These are phyloP conservation scores for Volutella citrinella DNA, from an alignment of 2,329 filamentous ascomycete species.

Conservation along the genomic window DNA sequence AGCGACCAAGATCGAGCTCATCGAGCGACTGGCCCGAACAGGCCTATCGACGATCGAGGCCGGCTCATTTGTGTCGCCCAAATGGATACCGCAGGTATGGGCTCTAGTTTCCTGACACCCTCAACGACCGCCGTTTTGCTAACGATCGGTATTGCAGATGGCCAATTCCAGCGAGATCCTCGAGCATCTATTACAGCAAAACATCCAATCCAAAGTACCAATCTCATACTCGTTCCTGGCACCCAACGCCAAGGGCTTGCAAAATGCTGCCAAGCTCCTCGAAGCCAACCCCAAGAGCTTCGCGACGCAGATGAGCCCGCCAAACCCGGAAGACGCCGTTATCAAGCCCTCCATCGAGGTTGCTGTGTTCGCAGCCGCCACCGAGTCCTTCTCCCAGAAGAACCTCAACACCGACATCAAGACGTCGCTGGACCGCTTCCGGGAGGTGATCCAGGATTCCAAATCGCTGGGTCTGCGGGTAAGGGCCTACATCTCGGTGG, in stretches of 20 bases:
- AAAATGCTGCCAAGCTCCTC: constrained; percentile 57
- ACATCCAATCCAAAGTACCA: constrained; percentile 50
- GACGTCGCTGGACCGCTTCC: constrained; percentile 68
- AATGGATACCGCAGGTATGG: constrained; percentile 76
- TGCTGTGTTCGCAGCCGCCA: constrained; percentile 79
- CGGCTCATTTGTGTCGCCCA: constrained; percentile 78
- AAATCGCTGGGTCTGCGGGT: constrained; percentile 65
- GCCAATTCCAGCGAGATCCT: constrained; percentile 74
- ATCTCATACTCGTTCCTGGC: constrained; percentile 79
- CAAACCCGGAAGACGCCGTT: constrained; percentile 34
- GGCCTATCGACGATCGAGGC: constrained; percentile 74
- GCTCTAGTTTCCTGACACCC: background rate
- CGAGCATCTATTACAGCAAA: constrained; percentile 59
- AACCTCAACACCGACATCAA: constrained; percentile 81
- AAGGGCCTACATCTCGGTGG: constrained; percentile 77
- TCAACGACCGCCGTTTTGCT: constrained; percentile 4
- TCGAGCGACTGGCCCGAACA: constrained; percentile 64
- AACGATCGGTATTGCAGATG: constrained; percentile 53
- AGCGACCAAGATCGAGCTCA: constrained; percentile 72
- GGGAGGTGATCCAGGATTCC: constrained; percentile 65
- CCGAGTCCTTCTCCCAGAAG: constrained; percentile 74
- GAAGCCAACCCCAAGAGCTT: constrained; percentile 47
- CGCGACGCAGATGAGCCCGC: constrained; percentile 48
- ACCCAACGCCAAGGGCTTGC: constrained; percentile 71
- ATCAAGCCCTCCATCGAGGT: constrained; percentile 60